Evolutionary conservation across 2,329 filamentous ascomycete species (phyloP), one percentile per base, ranked within the genome.

Genomic region (Elsinoe batatas): DNA sequence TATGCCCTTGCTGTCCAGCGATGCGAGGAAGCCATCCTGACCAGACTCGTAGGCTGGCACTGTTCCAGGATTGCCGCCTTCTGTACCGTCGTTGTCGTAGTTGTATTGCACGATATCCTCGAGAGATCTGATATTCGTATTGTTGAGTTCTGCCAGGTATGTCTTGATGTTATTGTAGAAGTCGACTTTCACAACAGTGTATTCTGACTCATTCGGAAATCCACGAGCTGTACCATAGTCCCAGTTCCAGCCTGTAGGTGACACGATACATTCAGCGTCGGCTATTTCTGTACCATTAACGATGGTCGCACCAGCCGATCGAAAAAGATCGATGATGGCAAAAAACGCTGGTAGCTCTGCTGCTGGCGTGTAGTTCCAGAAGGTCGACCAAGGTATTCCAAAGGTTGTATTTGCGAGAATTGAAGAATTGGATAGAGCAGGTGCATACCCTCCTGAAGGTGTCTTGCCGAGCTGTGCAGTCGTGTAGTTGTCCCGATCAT

Each of bases 231-330:
- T 75, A 12, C 84, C 84, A 59, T 81, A 85, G 62, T 86, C 83
- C 78, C 86, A 90, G 67, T 89, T 75, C 85, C 85, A 90, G n/a
- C 83, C 83, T 49, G 78, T 67, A 0, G 81, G 83, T 32, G 78
- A 79, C 11, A 89, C 77, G 20, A 87, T 79, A 0, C 71, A 79
- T 63, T 82, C 68, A 62, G 81, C 78, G 64, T 81, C 73, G 18
- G 81, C 80, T 1, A 90, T 75, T 64, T 90, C 85, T 0, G 84
- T 87, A 22, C 77, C 76, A 63, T 88, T 87, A 63, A 88, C 72
- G 38, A 90, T 75, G 1, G 76, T 84, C 0, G 83, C 85, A 1
- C 87, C 85, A 0, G 81, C 80, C 0, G 67, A 66, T 63, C 79
- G 63, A 35, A 90, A 79, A 20, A 81, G 64, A 0, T 72, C 64